Conservation (phyloP, 768 basidiomycete genomes). For the Termitomyces sp. region DNA sequence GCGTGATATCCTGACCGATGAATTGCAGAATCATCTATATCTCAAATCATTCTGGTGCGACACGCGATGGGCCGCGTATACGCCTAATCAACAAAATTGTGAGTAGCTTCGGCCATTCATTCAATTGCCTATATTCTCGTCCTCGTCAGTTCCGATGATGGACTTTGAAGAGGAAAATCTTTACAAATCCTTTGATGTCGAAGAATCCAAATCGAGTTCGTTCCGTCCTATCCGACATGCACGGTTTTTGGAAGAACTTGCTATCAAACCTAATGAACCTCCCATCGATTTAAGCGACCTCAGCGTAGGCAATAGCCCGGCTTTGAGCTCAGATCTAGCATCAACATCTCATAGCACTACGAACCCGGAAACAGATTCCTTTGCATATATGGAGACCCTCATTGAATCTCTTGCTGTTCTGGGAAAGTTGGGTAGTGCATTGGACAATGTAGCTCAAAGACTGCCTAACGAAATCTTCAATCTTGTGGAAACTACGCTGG, state of each 20-base stretch:
- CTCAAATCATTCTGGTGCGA: slow-evolving; percentile 97
- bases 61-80: slow-evolving; percentile 82
- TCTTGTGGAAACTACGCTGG: slow-evolving; percentile 80
- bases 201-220: slow-evolving; percentile 31
- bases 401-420: slow-evolving; percentile 90
- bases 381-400: slow-evolving; percentile 87
- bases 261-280: slow-evolving; percentile 71
- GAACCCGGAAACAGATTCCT: slow-evolving; percentile 88
- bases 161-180: slow-evolving; percentile 54
- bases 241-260: slow-evolving; percentile 59
- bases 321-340: slow-evolving; percentile 13
- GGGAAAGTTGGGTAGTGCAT: slow-evolving; percentile 77
- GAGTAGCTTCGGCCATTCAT: slow-evolving; percentile 21
- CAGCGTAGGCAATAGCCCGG: slow-evolving; percentile 20
- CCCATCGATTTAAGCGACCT: slow-evolving; percentile 58
- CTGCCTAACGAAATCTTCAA: slow-evolving; percentile 78
- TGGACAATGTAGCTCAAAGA: slow-evolving; percentile 82
- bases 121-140: neutral
- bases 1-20: slow-evolving; percentile 89
- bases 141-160: slow-evolving; percentile 51
- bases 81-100: slow-evolving; percentile 74
- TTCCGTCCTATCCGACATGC: slow-evolving; percentile 45
- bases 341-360: slow-evolving; percentile 13
- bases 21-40: slow-evolving; percentile 95
- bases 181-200: slow-evolving; percentile 19